Evolutionary conservation across 1,284 basidiomycete species (phyloP), one percentile per base, ranked within the genome.

Genomic region (Boletellus deceptivus): DNA sequence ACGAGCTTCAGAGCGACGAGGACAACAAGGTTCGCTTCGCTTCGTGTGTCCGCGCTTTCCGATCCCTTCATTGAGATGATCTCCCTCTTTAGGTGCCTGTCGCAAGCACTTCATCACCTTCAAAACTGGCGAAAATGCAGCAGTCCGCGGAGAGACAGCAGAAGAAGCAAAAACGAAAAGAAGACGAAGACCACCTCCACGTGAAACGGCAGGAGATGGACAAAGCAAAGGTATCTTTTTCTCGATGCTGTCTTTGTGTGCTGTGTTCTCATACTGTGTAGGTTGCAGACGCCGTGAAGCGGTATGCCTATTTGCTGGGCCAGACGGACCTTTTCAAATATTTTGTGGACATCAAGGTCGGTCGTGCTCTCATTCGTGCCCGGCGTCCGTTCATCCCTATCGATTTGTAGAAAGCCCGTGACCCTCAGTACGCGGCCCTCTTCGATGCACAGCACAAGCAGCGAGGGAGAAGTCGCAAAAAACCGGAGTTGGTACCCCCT

Each of bases 281-380:
- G 91, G 80, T 93, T 31, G 75, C 90, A n/a, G 94, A 97, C 64
- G 91, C 93, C 29, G 89, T 97, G 60, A 98, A 97, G 70, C 86
- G 93, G 13, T 98, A 97, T 69, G 92, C 90, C 8, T 97, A 96
- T 70, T 80, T 98, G 16, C 80, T 98, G 0, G 95, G 94, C 7
- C 93, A 98, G 70, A 98, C 93, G 0, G 95, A 98, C 60, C 76
- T 97, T 16, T 98, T 98, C 76, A 91, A 92, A 61, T 94, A 97
- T 68, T 98, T 98, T 62, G 90, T 96, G 8, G 91, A 96, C 65
- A 87, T 96, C 71, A 95, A 96, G 79, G 91, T 89, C 35, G 45
- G 75, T 42, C 22, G 4, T 57, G 16, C 29, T 31, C 27, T 38
- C 22, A 17, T 20, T 9, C 27, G 9, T 29, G 4, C 27, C 7